Conservation (phyloP, 306 rosid genomes). For the Styphnolobium japonicum region DNA sequence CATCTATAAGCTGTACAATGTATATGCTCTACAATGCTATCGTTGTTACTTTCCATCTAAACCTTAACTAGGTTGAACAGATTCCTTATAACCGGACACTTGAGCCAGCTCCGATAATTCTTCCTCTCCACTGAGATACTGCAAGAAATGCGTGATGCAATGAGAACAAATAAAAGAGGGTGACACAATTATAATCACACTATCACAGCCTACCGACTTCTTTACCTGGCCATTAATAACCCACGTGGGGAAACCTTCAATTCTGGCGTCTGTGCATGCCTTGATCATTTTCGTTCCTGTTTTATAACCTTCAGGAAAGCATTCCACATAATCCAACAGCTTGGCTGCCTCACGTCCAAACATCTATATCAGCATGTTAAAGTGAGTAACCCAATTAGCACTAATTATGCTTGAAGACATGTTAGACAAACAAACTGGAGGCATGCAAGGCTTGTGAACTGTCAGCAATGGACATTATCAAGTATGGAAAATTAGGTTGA, state of each 20-base stretch:
- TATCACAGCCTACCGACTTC: slow-evolving; percentile 3
- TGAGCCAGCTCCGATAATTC: slow-evolving; percentile 65
- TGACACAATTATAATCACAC: neutral
- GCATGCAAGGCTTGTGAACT: neutral
- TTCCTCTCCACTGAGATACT: slow-evolving; percentile 73
- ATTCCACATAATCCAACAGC: slow-evolving; percentile 77
- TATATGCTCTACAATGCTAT: neutral
- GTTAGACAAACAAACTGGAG: neutral
- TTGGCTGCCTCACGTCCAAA: slow-evolving; percentile 86
- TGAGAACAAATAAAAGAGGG: slow-evolving; percentile 21
- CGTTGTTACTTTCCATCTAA: neutral
- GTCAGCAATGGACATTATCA: neutral
- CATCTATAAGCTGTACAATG: slow-evolving; percentile 32
- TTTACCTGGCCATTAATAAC: slow-evolving; percentile 78
- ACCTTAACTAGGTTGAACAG: slow-evolving; percentile 38
- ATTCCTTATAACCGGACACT: slow-evolving; percentile 55
- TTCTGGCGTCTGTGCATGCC: slow-evolving; percentile 59
- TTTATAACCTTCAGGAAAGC: slow-evolving; percentile 82
- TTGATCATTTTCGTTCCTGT: slow-evolving; percentile 68
- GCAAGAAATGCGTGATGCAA: slow-evolving; percentile 16
- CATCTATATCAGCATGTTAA: slow-evolving; percentile 42
- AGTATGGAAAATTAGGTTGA: neutral
- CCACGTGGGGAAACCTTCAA: slow-evolving; percentile 96
- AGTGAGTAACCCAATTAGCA: neutral
- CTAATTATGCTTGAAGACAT: neutral